These are phyloP conservation scores for Vanderwaltozyma polyspora DNA, from an alignment of 805 yeast genomes.

Conservation along the genomic window DNA sequence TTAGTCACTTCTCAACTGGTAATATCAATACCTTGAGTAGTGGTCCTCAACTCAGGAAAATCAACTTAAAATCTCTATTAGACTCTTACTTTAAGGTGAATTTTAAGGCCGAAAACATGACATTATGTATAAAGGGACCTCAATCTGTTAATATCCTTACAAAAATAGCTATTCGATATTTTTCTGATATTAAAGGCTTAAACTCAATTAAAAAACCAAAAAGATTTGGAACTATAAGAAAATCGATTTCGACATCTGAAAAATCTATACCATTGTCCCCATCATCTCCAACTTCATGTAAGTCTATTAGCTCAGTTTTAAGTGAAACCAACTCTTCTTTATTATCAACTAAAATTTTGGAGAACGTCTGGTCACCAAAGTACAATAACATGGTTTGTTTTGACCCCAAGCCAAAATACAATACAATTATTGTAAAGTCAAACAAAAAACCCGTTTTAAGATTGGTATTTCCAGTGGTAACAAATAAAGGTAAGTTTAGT, in stretches of 20 bases:
- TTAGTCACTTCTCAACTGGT: slow-evolving; percentile 58
- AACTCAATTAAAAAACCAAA: background rate
- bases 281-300: background rate
- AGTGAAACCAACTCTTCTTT: background rate
- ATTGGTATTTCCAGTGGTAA: slow-evolving; percentile 34
- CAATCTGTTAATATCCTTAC: slow-evolving; percentile 49
- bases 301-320: background rate
- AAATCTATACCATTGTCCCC: background rate
- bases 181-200: slow-evolving; percentile 26
- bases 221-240: slow-evolving; percentile 4
- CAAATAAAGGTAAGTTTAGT: slow-evolving; percentile 6
- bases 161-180: slow-evolving; percentile 37
- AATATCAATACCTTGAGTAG: slow-evolving; percentile 38
- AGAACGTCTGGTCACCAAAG: slow-evolving; percentile 10
- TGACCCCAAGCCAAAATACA: slow-evolving; percentile 9
- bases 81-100: slow-evolving; percentile 30
- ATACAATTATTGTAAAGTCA: slow-evolving; percentile 31
- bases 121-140: slow-evolving; percentile 53
- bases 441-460: slow-evolving; percentile 31
- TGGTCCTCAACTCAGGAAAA: slow-evolving; percentile 24
- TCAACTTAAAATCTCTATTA: slow-evolving; percentile 30
- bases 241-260: background rate
- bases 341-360: slow-evolving; percentile 13
- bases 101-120: slow-evolving; percentile 40
- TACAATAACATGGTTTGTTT: slow-evolving; percentile 19